Evolutionary conservation across 306 rosid genomes (phyloP).

Genomic region (cucumber (Cucumis sativus)): Cucumber_9930_V3 NC_026657.2:29411001-29411500

Average conservation of each 20-base stretch:
- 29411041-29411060: background rate
- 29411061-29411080: background rate
- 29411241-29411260: background rate
- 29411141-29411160: background rate
- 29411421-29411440: slow-evolving; percentile 63
- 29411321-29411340: slow-evolving; percentile 25
- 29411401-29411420: slow-evolving; percentile 35
- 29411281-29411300: slow-evolving; percentile 13
- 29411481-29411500: slow-evolving; percentile 30
- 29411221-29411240: background rate
- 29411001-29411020: slow-evolving; percentile 10
- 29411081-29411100: no score
- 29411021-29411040: slow-evolving; percentile 5
- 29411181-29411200: background rate
- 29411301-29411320: background rate
- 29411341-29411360: slow-evolving; percentile 48
- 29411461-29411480: slow-evolving; percentile 61
- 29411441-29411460: slow-evolving; percentile 24
- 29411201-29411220: background rate
- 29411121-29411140: background rate
- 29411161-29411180: background rate
- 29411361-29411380: slow-evolving; percentile 40
- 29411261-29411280: background rate
- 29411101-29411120: background rate
- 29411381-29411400: slow-evolving; percentile 36